Percentiles rank a stretch among this genome's conserved stretches.
These are phyloP conservation scores for Fusarium sterilihyphosum DNA, from an alignment of 2,329 filamentous ascomycete species.

Conservation along the genomic window DNA sequence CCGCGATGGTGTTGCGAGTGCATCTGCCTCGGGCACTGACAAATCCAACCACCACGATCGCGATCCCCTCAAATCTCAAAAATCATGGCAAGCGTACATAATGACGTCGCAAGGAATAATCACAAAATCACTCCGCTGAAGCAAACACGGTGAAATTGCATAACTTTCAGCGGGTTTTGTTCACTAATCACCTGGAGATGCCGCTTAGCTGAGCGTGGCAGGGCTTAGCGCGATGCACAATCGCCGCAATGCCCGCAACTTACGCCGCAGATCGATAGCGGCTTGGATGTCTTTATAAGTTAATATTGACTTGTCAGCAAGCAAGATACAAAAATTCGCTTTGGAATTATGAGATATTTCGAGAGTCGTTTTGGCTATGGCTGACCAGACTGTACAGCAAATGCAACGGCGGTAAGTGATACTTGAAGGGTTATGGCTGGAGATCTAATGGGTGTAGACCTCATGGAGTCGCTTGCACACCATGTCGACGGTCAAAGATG, in stretches of 20 bases:
- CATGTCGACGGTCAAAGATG: constrained; percentile 5
- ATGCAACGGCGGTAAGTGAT: neutral
- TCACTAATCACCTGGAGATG: neutral
- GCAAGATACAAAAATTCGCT: neutral
- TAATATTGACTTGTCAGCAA: neutral
- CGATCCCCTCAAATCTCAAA: neutral
- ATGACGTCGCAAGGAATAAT: neutral
- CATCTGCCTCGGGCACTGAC: neutral
- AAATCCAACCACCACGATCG: neutral
- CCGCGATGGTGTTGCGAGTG: neutral
- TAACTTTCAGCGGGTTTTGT: neutral
- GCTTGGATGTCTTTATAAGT: neutral
- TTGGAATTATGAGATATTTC: neutral
- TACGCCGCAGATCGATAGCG: neutral
- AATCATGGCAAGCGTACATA: neutral
- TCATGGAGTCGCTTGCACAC: neutral
- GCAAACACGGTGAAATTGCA: neutral
- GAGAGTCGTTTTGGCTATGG: neutral
- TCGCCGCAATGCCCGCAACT: neutral
- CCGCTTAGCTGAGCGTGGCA: neutral
- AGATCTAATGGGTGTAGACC: neutral
- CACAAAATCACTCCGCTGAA: neutral
- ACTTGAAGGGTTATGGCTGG: too few relatives aligned
- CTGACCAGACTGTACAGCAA: neutral
- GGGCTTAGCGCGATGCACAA: neutral